Conservation (phyloP, 2,329 filamentous ascomycete species). For the Exophiala viscosa region DNA sequence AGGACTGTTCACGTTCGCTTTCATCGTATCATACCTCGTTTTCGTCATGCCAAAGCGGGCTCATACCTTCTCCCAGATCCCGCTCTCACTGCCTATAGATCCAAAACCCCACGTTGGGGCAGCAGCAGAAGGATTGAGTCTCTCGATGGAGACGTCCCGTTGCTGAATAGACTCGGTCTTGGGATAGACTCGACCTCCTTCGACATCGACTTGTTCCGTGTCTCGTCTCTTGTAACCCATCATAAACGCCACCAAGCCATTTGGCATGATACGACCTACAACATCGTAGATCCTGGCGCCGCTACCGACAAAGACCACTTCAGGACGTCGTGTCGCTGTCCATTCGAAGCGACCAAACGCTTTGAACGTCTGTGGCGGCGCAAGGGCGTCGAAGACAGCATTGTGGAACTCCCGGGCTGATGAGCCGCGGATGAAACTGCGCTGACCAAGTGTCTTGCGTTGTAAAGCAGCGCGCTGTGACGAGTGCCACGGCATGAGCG, state of each 20-base stretch:
- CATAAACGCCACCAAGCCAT: slow-evolving; percentile 83
- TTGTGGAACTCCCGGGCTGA: slow-evolving; percentile 76
- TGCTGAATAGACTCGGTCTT: background rate
- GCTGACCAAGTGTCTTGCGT: slow-evolving; percentile 30
- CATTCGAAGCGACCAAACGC: slow-evolving; percentile 37
- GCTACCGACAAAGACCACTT: slow-evolving; percentile 73
- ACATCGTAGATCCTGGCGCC: slow-evolving; percentile 81
- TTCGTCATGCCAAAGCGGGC: too few species aligned
- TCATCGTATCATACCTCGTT: background rate
- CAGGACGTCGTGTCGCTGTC: slow-evolving; percentile 45
- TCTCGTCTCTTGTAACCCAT: slow-evolving; percentile 66
- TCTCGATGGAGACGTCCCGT: slow-evolving; percentile 1
- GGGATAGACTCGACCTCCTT: background rate
- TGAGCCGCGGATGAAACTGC: slow-evolving; percentile 55
- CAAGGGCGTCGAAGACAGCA: slow-evolving; percentile 84
- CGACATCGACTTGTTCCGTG: slow-evolving; percentile 30
- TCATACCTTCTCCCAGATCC: slow-evolving; percentile 29
- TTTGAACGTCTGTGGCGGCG: slow-evolving; percentile 47
- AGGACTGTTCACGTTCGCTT: too few species aligned
- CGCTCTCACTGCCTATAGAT: slow-evolving; percentile 23
- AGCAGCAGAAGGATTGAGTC: background rate
- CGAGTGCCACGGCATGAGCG: slow-evolving; percentile 27
- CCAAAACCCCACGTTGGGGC: slow-evolving; percentile 9
- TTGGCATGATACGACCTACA: slow-evolving; percentile 75
- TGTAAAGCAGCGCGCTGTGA: slow-evolving; percentile 33